Evolutionary conservation across 192 early-diverging fungal species (phyloP).

Genomic region (Coemansia sp.): DNA sequence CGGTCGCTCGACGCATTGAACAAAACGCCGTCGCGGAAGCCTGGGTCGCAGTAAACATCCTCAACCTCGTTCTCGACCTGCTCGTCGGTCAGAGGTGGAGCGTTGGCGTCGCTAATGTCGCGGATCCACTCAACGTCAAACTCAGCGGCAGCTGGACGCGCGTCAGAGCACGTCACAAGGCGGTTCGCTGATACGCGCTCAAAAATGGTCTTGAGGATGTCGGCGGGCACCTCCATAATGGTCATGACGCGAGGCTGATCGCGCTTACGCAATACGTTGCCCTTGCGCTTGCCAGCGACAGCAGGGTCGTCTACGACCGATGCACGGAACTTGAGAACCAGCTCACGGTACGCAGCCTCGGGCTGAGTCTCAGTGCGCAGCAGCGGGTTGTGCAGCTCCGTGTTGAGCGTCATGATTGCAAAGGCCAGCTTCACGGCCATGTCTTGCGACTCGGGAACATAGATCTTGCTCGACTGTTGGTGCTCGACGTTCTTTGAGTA

Average conservation of each 20-base stretch:
- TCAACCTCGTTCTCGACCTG: slow-evolving; percentile 45
- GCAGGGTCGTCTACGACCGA: slow-evolving; percentile 58
- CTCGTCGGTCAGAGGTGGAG: slow-evolving; percentile 44
- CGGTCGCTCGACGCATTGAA: slow-evolving; percentile 58
- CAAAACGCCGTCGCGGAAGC: slow-evolving; percentile 54
- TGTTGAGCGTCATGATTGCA: slow-evolving; percentile 56
- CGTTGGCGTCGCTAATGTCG: slow-evolving; percentile 29
- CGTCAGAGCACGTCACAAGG: slow-evolving; percentile 51
- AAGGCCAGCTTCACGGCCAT: slow-evolving; percentile 54
- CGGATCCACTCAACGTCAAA: slow-evolving; percentile 55
- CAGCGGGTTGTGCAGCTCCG: slow-evolving; percentile 56
- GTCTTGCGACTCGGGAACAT: slow-evolving; percentile 54
- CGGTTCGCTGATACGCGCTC: slow-evolving; percentile 47
- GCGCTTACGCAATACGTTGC: slow-evolving; percentile 58
- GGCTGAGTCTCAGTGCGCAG: slow-evolving; percentile 42
- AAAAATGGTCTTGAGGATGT: slow-evolving; percentile 39
- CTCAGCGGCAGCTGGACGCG: slow-evolving; percentile 48
- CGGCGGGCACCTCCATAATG: slow-evolving; percentile 56
- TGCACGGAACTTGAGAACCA: slow-evolving; percentile 51
- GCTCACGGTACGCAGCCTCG: slow-evolving; percentile 47
- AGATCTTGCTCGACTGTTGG: slow-evolving; percentile 20
- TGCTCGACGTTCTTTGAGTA: slow-evolving; percentile 41
- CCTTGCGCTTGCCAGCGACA: slow-evolving; percentile 51
- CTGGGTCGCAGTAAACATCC: slow-evolving; percentile 57
- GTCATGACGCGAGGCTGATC: slow-evolving; percentile 58